Evolutionary conservation across 139 green algal genomes (phyloP).

Genomic region (Coelastrella sp.): DNA sequence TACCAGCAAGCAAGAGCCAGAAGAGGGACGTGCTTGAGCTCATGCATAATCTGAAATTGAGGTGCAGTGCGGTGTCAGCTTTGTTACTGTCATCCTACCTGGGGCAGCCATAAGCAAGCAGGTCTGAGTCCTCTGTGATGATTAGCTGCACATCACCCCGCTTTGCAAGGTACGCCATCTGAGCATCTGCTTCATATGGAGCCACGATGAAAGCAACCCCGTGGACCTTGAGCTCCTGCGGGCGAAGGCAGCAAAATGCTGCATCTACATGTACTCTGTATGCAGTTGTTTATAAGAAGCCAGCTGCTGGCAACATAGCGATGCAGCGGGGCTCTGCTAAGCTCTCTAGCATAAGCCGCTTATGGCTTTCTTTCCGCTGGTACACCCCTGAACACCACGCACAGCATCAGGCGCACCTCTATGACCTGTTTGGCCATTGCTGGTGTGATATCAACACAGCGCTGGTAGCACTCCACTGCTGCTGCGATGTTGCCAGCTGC

Average conservation of each 20-base stretch:
- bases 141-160: conserved; percentile 86
- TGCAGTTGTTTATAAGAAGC: not conserved
- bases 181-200: conserved; percentile 97
- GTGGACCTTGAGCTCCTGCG: conserved; percentile 73
- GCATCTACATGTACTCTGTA: not conserved
- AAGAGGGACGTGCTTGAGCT: no score
- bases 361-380: no score
- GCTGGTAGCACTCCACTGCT: conserved; percentile 91
- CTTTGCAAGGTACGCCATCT: conserved; percentile 89
- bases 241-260: not conserved
- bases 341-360: no score
- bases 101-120: conserved; percentile 96
- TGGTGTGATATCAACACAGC: conserved; percentile 90
- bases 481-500: conserved; percentile 81
- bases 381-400: no score
- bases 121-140: conserved; percentile 97
- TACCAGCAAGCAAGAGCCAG: no score
- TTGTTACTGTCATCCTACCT: conserved; percentile 4
- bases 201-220: conserved; percentile 91
- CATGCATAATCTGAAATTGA: no score
- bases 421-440: conserved; percentile 84
- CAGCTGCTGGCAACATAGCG: not conserved
- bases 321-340: no score
- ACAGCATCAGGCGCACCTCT: conserved; percentile 60
- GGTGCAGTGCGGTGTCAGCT: no score